Conservation (phyloP, 176 grass and related monocot genomes). For the Avena insularis region DNA sequence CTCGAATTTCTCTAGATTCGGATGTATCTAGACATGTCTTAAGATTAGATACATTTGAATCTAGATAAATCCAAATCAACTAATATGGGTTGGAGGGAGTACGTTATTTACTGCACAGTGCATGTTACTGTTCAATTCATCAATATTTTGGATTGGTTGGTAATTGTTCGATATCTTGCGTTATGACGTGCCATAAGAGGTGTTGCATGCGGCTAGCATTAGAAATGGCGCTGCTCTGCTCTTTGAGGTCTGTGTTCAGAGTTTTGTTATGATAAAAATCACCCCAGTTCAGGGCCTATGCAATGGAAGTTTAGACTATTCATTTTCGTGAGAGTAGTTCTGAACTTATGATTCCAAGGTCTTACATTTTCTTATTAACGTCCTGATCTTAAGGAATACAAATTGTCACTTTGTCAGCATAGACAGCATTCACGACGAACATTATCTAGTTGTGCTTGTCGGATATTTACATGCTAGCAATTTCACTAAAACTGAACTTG, state of each 20-base stretch:
- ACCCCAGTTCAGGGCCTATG: neutral
- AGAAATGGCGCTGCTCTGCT: conserved; percentile 1
- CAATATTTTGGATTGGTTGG: neutral
- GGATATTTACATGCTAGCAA: neutral
- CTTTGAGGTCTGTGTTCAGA: neutral
- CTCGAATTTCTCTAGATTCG: too few relatives aligned
- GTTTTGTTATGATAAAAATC: neutral
- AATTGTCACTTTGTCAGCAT: neutral
- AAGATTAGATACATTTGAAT: too few relatives aligned
- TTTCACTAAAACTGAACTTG: neutral
- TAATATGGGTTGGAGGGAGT: too few relatives aligned
- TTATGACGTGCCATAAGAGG: neutral
- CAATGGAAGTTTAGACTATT: neutral
- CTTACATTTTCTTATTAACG: neutral
- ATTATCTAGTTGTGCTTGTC: neutral
- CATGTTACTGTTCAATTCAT: conserved; percentile 10
- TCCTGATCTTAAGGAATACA: neutral
- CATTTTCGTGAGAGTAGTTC: conserved; percentile 5
- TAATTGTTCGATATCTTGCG: too few relatives aligned
- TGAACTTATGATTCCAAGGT: neutral
- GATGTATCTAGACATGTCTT: too few relatives aligned
- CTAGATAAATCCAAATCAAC: too few relatives aligned
- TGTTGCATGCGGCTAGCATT: neutral
- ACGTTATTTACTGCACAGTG: neutral
- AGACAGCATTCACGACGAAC: neutral